phyloP scores from a whole-genome alignment of 371 early-diverging fungal genomes.

The Mortierella sp. region DNA sequence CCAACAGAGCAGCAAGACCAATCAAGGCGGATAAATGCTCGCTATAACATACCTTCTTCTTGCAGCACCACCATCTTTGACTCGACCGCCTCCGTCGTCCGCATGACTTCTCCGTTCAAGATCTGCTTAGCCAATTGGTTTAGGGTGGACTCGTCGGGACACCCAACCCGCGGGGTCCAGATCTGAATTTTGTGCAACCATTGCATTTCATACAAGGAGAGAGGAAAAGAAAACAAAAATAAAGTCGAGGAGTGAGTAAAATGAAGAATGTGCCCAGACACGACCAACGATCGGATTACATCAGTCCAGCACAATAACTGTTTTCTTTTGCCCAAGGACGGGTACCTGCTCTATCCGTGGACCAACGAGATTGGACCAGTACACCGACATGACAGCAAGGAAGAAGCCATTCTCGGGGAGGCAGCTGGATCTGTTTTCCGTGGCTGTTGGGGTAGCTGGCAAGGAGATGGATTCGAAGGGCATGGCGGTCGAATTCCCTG shows the following conservation, averaged over 20 bases:
- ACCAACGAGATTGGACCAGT: slow-evolving; percentile 75
- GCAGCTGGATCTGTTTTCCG: slow-evolving; percentile 46
- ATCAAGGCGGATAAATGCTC: not conserved
- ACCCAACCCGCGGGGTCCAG: slow-evolving; percentile 55
- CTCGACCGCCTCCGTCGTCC: slow-evolving; percentile 58
- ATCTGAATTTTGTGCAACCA: slow-evolving; percentile 42
- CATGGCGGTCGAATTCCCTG: slow-evolving; percentile 27
- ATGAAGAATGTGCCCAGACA: not conserved
- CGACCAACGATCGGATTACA: slow-evolving; percentile 14
- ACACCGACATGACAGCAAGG: slow-evolving; percentile 67
- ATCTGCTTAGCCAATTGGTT: slow-evolving; percentile 68
- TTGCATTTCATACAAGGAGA: slow-evolving; percentile 33
- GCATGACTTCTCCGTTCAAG: slow-evolving; percentile 72
- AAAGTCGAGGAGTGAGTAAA: not conserved
- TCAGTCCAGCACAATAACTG: slow-evolving; percentile 13
- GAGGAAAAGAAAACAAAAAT: not conserved
- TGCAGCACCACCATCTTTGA: slow-evolving; percentile 71
- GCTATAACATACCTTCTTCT: slow-evolving; percentile 52
- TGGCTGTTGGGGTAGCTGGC: slow-evolving; percentile 54
- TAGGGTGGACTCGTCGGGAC: slow-evolving; percentile 53
- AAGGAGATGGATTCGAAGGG: slow-evolving; percentile 51
- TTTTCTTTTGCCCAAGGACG: not conserved
- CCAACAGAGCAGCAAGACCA: not conserved
- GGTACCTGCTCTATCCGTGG: slow-evolving; percentile 69
- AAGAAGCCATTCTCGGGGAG: slow-evolving; percentile 72